Percentiles rank a stretch among this genome's conserved stretches.
These are phyloP conservation scores for Hamamelis virginiana DNA, from an alignment of 164 flowering plant species.

Conservation along the genomic window DNA sequence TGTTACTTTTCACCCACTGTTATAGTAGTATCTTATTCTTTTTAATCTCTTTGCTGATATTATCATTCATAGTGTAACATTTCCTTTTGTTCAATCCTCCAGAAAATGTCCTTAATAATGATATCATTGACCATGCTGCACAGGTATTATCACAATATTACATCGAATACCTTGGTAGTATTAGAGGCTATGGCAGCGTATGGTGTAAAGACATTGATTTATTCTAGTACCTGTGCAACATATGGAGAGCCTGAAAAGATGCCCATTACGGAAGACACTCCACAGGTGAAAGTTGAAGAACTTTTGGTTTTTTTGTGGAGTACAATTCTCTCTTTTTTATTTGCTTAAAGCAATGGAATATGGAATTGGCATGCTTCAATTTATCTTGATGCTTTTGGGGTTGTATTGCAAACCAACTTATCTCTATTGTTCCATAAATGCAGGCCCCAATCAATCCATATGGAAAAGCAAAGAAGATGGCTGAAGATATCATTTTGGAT, in stretches of 20 bases:
- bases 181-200: constrained; percentile 85
- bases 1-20: too few species aligned
- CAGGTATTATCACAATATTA: constrained; percentile 98
- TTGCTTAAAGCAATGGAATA: neutral
- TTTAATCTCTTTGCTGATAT: too few species aligned
- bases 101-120: neutral
- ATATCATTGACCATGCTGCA: constrained; percentile 5
- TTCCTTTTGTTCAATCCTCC: too few species aligned
- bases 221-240: constrained; percentile 90
- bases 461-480: constrained; percentile 99
- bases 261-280: constrained; percentile 98
- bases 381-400: constrained; percentile 1
- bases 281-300: constrained; percentile 53
- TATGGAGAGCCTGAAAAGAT: constrained; percentile 85
- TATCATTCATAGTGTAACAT: too few species aligned
- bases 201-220: constrained; percentile 81
- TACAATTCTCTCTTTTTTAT: neutral
- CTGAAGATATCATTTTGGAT: constrained; percentile 92
- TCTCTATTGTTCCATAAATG: constrained; percentile 6
- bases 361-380: neutral
- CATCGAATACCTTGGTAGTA: constrained; percentile 87
- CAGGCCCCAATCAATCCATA: constrained; percentile 95
- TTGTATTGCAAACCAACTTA: constrained; percentile 1
- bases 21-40: too few species aligned
- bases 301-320: neutral